Percentiles rank a stretch among this genome's conserved stretches.
These are phyloP conservation scores for Candida dajiaensis DNA, from an alignment of 805 yeast genomes.

Conservation along the genomic window DNA sequence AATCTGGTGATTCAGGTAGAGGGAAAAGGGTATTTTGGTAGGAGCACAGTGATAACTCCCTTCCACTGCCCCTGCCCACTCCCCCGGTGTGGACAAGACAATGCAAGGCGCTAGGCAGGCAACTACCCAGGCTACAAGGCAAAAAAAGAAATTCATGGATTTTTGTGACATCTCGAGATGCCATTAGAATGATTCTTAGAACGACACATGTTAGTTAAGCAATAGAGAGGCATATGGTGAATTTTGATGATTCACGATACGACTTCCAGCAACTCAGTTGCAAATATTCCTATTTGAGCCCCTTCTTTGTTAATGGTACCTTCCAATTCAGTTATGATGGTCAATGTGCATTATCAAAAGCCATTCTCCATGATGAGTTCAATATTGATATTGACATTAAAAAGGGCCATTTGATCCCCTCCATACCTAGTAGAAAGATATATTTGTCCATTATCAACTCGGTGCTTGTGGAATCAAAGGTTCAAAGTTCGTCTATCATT, in stretches of 20 bases:
- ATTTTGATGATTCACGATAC: not conserved
- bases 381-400: slow-evolving; percentile 3
- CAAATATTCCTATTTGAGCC: slow-evolving; percentile 1
- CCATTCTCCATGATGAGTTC: slow-evolving; percentile 8
- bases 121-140: too few species aligned
- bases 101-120: too few species aligned
- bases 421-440: slow-evolving; percentile 12
- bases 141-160: too few species aligned
- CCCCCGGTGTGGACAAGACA: too few species aligned
- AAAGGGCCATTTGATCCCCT: slow-evolving; percentile 14
- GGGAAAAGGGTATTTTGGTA: too few species aligned
- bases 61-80: too few species aligned
- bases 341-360: slow-evolving; percentile 15
- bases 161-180: not conserved
- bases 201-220: not conserved
- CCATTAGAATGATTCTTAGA: too few species aligned
- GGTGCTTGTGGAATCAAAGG: slow-evolving; percentile 9
- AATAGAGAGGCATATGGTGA: not conserved
- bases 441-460: slow-evolving; percentile 9
- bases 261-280: slow-evolving; percentile 1
- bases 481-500: not conserved
- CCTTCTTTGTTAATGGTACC: not conserved
- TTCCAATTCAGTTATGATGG: slow-evolving; percentile 9
- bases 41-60: not conserved
- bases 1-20: too few species aligned